Evolutionary conservation across 148 eudicot genomes (phyloP), one percentile per base, ranked within the genome.

Genomic region (Cornus kousa): DNA sequence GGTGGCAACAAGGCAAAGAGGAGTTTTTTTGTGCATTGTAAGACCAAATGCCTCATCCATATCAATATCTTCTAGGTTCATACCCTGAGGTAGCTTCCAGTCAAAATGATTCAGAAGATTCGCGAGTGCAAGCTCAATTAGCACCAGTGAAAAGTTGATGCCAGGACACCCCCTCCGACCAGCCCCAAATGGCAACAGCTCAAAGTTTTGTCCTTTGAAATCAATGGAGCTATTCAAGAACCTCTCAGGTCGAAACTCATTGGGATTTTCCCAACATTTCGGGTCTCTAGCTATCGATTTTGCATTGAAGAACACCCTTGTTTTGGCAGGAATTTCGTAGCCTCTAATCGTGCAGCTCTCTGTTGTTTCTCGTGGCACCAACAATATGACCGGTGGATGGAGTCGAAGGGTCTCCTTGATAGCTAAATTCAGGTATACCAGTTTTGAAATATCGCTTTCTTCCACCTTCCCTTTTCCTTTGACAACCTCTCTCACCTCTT

Each of bases 141-240:
- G 22, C 14, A 80, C 9, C 14, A 80, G 7, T 0, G 84, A 84
- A 35, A 87, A 87, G 31, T 32, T 77, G 1, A 75, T 48, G 59
- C 86, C 92, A 39, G 90, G 90, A 48, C 93, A 90, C 2, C 86
- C 80, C 31, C 95, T 85, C 65, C 93, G 74, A 1, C 93, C 91
- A 0, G 71, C 74, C 2, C 95, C 91, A 82, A 91, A 91, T 0
- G 95, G 88, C 19, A 91, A 70, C 5, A 84, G 23, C 87, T 88
- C 86, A 31, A 82, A 88, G 73, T 87, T 79, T 2, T 82, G 87
- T 0, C 91, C 92, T 76, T 53, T 79, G 32, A 83, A 87, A 74
- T 87, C 91, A 14, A 87, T 68, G 0, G 72, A 22, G 40, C 77
- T 72, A 24, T 70, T 46, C 74, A 77, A 9, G 35, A 91, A 91